A percentile compares a stretch with the other conserved stretches of the same genome.
These are phyloP conservation scores for Lipomyces sp. DNA, from an alignment of 805 yeast species.

Conservation along the genomic window DNA sequence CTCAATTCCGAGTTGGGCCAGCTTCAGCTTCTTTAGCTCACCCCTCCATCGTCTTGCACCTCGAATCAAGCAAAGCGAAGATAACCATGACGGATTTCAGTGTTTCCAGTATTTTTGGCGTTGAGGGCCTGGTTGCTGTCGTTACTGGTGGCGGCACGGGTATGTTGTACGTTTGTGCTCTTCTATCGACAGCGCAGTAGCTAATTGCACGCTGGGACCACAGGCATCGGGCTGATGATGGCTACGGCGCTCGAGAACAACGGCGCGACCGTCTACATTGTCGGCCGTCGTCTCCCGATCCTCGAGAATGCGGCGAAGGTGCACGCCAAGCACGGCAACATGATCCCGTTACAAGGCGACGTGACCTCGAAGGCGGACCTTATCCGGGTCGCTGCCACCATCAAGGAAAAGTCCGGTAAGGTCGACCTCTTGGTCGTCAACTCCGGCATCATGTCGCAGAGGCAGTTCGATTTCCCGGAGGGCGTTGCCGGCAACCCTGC, in stretches of 20 bases:
- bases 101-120: conserved; percentile 50
- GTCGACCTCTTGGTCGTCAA: conserved; percentile 26
- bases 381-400: conserved; percentile 16
- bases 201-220: background rate
- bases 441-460: conserved; percentile 25
- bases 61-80: too few species aligned
- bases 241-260: conserved; percentile 29
- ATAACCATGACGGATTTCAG: conserved; percentile 25
- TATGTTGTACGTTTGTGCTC: conserved; percentile 4
- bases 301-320: conserved; percentile 26
- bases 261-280: conserved; percentile 31
- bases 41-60: too few species aligned
- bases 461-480: conserved; percentile 4
- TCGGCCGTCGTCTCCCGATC: conserved; percentile 28
- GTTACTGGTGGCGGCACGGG: conserved; percentile 76
- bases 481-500: conserved; percentile 16
- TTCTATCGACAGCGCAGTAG: background rate
- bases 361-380: conserved; percentile 26
- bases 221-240: conserved; percentile 29
- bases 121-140: conserved; percentile 67
- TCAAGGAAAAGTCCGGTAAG: conserved; percentile 22
- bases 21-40: too few species aligned
- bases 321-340: conserved; percentile 25
- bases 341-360: conserved; percentile 24
- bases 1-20: too few species aligned